Conservation (phyloP, 208 protist species). For the Trypanosoma congolense region DNA sequence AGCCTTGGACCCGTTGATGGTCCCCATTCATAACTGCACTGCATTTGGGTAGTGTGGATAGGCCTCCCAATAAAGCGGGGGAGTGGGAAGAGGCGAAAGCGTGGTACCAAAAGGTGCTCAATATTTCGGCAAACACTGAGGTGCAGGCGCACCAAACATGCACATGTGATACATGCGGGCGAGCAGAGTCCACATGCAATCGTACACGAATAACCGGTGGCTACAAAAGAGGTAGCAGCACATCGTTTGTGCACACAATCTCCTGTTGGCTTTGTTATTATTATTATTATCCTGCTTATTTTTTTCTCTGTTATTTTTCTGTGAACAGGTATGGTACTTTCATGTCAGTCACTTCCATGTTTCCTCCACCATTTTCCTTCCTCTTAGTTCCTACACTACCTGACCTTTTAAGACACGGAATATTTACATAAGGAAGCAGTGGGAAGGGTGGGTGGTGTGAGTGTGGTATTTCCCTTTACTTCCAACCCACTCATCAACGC, state of each 20-base stretch:
- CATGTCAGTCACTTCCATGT: too few relatives aligned
- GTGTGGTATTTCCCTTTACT: too few relatives aligned
- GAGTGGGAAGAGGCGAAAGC: constrained; percentile 63
- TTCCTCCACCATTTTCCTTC: too few relatives aligned
- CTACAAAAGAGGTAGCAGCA: too few relatives aligned
- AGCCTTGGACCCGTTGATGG: constrained; percentile 39
- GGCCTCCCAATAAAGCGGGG: constrained; percentile 59
- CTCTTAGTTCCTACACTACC: too few relatives aligned
- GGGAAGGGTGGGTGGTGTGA: too few relatives aligned
- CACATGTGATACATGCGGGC: constrained; percentile 54
- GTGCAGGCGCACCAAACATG: too few relatives aligned
- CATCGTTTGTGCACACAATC: not conserved
- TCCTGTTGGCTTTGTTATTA: not conserved
- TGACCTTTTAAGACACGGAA: too few relatives aligned
- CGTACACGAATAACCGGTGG: too few relatives aligned
- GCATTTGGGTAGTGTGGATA: constrained; percentile 74
- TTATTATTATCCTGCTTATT: constrained; percentile 8
- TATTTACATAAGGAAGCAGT: too few relatives aligned
- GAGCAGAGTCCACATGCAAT: constrained; percentile 69
- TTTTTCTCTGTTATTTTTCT: constrained; percentile 2
- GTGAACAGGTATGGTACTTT: too few relatives aligned
- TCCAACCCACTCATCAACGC: too few relatives aligned
- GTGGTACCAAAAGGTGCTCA: constrained; percentile 78
- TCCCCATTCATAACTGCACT: constrained; percentile 69
- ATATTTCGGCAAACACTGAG: constrained; percentile 46